Conservation (phyloP, 2,329 filamentous ascomycete species). For the Grosmannia huntii region DNA sequence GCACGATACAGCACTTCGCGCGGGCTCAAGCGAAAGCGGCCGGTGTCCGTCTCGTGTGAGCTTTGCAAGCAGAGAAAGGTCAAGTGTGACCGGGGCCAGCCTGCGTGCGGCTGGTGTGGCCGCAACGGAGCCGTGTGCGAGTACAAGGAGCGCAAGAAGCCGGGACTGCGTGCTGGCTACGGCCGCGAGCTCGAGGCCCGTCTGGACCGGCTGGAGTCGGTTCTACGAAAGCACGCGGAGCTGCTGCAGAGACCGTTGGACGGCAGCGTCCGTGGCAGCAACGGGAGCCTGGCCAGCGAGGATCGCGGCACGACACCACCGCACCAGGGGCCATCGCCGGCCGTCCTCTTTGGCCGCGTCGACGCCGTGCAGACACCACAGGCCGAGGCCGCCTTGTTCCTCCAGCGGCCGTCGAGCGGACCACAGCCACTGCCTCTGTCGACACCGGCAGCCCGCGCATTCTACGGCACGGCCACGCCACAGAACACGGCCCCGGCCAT, state of each 20-base stretch:
- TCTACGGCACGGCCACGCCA: slow-evolving; percentile 36
- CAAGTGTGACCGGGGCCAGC: slow-evolving; percentile 65
- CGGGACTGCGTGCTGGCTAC: slow-evolving; percentile 53
- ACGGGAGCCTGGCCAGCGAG: slow-evolving; percentile 33
- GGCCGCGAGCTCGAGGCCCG: slow-evolving; percentile 62
- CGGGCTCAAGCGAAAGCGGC: slow-evolving; percentile 41
- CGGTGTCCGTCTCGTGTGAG: slow-evolving; percentile 56
- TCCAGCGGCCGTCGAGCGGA: slow-evolving; percentile 41
- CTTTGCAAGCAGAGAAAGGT: slow-evolving; percentile 72
- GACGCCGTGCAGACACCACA: slow-evolving; percentile 40
- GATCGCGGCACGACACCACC: slow-evolving; percentile 45
- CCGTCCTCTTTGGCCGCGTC: slow-evolving; percentile 30
- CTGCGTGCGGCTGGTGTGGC: slow-evolving; percentile 55
- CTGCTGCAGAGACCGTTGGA: slow-evolving; percentile 47
- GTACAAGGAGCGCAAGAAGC: slow-evolving; percentile 58
- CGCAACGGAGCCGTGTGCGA: slow-evolving; percentile 51
- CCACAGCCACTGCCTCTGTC: slow-evolving; percentile 19
- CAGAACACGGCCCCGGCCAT: too few relatives aligned
- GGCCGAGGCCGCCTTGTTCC: slow-evolving; percentile 46
- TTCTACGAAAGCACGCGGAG: slow-evolving; percentile 52
- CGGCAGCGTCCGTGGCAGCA: slow-evolving; percentile 34
- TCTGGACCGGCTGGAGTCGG: slow-evolving; percentile 55
- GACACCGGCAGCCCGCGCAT: slow-evolving; percentile 33
- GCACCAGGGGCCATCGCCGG: slow-evolving; percentile 23
- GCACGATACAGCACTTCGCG: slow-evolving; percentile 21